phyloP scores from a whole-genome alignment of 2,329 filamentous ascomycete genomes.

The Lachnellula suecica region DNA sequence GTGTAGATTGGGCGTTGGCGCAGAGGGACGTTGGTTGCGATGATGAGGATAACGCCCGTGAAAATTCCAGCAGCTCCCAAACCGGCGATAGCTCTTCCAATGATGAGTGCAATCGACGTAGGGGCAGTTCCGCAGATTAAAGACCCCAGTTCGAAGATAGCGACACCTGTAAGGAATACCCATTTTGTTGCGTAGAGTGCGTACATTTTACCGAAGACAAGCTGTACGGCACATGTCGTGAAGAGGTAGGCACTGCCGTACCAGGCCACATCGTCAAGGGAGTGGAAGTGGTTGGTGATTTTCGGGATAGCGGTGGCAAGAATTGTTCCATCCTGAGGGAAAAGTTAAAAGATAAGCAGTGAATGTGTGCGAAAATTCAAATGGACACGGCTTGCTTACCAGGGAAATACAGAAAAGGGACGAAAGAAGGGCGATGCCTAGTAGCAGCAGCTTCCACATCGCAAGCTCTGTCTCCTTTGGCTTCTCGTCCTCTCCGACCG shows the following conservation, averaged over 20 bases:
- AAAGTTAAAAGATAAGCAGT: background rate
- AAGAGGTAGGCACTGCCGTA: conserved; percentile 30
- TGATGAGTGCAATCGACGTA: background rate
- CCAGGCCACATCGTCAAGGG: conserved; percentile 17
- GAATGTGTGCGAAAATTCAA: background rate
- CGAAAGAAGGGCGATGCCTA: background rate
- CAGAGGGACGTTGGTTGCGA: background rate
- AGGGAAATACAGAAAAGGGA: background rate
- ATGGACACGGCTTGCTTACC: background rate
- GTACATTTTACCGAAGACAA: conserved; percentile 19
- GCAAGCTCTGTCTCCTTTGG: background rate
- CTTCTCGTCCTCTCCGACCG: background rate
- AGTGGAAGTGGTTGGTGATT: too few species aligned
- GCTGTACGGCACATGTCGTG: conserved; percentile 23
- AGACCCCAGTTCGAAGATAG: conserved; percentile 4
- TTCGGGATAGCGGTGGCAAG: too few species aligned
- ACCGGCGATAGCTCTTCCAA: background rate
- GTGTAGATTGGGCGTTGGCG: background rate
- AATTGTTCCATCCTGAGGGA: too few species aligned
- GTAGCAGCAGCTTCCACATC: background rate
- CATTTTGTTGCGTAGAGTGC: conserved; percentile 19
- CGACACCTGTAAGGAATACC: conserved; percentile 8
- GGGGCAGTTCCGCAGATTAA: background rate
- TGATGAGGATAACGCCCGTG: background rate
- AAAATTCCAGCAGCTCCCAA: background rate